Base-by-base conservation (phyloP, 306 rosid species). In the Prunus fruticosa region DNA sequence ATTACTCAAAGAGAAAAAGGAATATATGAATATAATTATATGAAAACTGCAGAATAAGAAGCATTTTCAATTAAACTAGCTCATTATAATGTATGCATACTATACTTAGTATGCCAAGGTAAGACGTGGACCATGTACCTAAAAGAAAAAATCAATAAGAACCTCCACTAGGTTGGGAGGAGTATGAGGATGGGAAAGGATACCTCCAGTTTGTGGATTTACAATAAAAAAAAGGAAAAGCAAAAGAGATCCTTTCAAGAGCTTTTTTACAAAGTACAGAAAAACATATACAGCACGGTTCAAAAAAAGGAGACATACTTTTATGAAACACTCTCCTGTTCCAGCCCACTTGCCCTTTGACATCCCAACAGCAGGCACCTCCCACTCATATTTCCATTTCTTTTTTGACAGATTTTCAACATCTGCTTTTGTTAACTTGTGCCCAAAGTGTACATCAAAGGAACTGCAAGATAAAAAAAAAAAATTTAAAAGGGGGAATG, bases 261-360 rank as follows among this genome's bases (percentile, higher is more conserved):
- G 46, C 49, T 32, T 64, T 63, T 32, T 1, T 13, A 14, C 4
- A 30, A 3, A 27, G 25, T 41, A 32, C 28, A 67, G 8, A 15
- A 70, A 38, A 8, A 53, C 32, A 74, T 9, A 18, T 34, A 4
- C 3, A 52, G 50, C 20, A 30, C 8, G 51, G 69, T 72, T 27
- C 60, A 50, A 50, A 79, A 13, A 34, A 12, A 45, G 67, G 38
- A 71, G 57, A 72, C 69, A 78, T 89, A 95, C 98, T 91, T 95
- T 75, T 30, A 89, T 41, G 73, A 90, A 76, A 78, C 92, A 89
- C 71, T 89, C 78, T 77, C 93, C 96, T 3, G 93, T 95, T 78
- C 98, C 97, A 49, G 63, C 84, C 97, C 97, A 92, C 74, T 88
- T 89, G 87, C 96, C 85, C 79, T 86, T 90, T 74, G 96, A 60